A percentile compares a stretch with the other conserved stretches of the same genome.
phyloP scores from a whole-genome alignment of 176 grass and related monocot genomes.

The Alloteropsis semialata region DNA sequence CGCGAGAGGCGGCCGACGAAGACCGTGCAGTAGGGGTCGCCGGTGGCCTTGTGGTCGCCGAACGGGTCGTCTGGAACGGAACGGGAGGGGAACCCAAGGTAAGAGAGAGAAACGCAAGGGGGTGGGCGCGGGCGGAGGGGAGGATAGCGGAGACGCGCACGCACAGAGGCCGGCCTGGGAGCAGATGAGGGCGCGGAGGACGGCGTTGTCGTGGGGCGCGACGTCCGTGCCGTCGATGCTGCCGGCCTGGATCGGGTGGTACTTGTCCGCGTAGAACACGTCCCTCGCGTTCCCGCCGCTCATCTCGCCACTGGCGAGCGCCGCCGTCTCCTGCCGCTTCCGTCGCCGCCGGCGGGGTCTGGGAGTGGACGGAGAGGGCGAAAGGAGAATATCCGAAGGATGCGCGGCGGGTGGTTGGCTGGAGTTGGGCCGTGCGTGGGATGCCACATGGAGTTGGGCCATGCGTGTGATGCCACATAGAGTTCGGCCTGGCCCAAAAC shows the following conservation, averaged over 20 bases:
- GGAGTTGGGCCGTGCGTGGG: neutral
- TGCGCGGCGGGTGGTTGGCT: neutral
- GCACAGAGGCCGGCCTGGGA: conserved; percentile 81
- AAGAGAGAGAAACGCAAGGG: neutral
- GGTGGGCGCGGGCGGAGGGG: neutral
- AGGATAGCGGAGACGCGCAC: neutral
- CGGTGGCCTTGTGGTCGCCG: conserved; percentile 71
- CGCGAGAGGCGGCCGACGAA: conserved; percentile 75
- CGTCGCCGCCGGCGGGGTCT: neutral
- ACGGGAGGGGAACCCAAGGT: neutral
- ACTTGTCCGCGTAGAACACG: conserved; percentile 87
- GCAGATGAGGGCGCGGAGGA: conserved; percentile 85
- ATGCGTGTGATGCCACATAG: neutral
- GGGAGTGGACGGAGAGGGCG: neutral
- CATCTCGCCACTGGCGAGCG: conserved; percentile 20
- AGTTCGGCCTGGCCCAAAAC: neutral
- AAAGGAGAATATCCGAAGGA: neutral
- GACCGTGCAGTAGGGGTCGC: conserved; percentile 82
- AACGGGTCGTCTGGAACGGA: conserved; percentile 73
- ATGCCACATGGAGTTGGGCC: neutral
- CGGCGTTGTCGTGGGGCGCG: conserved; percentile 87
- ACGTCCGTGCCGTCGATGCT: conserved; percentile 98
- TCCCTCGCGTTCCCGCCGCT: conserved; percentile 35
- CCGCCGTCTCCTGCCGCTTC: neutral
- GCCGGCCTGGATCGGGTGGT: conserved; percentile 90